Percentiles rank a stretch among this genome's conserved stretches.
Evolutionary conservation across 805 yeast genomes (phyloP).

Genomic region (Teunomyces barrocoloradensis): DNA sequence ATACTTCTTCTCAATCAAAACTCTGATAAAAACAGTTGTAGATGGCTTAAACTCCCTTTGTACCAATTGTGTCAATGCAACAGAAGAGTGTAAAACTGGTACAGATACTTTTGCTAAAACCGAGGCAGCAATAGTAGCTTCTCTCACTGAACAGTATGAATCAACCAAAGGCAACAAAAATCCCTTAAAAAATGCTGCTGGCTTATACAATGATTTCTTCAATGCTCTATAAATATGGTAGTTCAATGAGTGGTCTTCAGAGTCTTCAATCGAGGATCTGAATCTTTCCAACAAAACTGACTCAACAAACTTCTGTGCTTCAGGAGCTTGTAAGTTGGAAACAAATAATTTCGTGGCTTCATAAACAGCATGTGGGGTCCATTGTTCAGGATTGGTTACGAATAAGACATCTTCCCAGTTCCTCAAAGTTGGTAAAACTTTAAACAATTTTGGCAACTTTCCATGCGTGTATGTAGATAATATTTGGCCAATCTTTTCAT

Average conservation of each 20-base stretch:
- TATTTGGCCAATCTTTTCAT: slow-evolving; percentile 85
- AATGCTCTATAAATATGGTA: slow-evolving; percentile 91
- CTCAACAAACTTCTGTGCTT: slow-evolving; percentile 81
- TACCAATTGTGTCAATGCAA: slow-evolving; percentile 82
- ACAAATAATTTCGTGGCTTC: slow-evolving; percentile 95
- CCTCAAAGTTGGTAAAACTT: slow-evolving; percentile 85
- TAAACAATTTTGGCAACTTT: slow-evolving; percentile 92
- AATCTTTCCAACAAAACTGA: slow-evolving; percentile 68
- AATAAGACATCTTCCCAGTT: slow-evolving; percentile 96
- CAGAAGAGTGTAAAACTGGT: slow-evolving; percentile 94
- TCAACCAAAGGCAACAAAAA: slow-evolving; percentile 89
- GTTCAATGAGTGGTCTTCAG: slow-evolving; percentile 75
- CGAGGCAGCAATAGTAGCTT: slow-evolving; percentile 93
- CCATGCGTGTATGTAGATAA: slow-evolving; percentile 91
- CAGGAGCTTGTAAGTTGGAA: slow-evolving; percentile 80
- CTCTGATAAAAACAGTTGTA: slow-evolving; percentile 83
- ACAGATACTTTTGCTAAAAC: slow-evolving; percentile 85
- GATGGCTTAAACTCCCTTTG: slow-evolving; percentile 85
- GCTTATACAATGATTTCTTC: slow-evolving; percentile 91
- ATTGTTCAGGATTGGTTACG: slow-evolving; percentile 85
- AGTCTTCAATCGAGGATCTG: slow-evolving; percentile 66
- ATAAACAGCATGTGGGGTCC: slow-evolving; percentile 94
- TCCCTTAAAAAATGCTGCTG: slow-evolving; percentile 97
- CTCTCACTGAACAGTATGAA: slow-evolving; percentile 84
- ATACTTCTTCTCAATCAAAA: slow-evolving; percentile 87